Conservation (phyloP, 192 early-diverging fungal species). For the Backusella liffmaniae region DNA sequence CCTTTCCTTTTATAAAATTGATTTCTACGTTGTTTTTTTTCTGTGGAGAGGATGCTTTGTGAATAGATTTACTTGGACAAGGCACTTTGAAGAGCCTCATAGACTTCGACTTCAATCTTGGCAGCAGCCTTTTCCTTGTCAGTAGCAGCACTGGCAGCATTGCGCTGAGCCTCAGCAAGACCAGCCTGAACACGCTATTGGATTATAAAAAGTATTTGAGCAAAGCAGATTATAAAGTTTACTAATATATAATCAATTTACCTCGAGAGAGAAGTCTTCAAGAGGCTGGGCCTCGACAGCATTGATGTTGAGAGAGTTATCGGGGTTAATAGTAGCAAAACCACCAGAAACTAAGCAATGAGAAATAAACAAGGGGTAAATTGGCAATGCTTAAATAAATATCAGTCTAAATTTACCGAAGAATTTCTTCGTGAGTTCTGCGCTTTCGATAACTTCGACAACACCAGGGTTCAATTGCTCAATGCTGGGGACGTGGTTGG, state of each 20-base stretch:
- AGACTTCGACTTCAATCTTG: slow-evolving; percentile 85
- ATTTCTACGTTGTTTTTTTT: background rate
- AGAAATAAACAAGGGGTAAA: slow-evolving; percentile 18
- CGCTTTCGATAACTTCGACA: slow-evolving; percentile 77
- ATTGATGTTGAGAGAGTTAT: slow-evolving; percentile 96
- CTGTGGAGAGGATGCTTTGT: background rate
- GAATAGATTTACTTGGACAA: slow-evolving; percentile 41
- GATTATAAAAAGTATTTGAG: background rate
- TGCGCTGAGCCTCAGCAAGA: slow-evolving; percentile 80
- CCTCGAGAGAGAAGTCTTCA: slow-evolving; percentile 83
- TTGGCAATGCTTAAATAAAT: background rate
- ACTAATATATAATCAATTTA: slow-evolving; percentile 23
- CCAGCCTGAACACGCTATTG: slow-evolving; percentile 66
- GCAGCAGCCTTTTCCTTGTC: slow-evolving; percentile 82
- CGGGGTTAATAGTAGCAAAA: slow-evolving; percentile 95
- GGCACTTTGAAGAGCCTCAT: slow-evolving; percentile 82
- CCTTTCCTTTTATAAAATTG: background rate
- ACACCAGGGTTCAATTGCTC: slow-evolving; percentile 93
- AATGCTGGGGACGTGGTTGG: slow-evolving; percentile 96
- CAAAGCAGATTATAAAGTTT: background rate
- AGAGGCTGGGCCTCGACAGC: slow-evolving; percentile 91
- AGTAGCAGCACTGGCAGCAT: slow-evolving; percentile 56
- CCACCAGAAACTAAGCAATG: slow-evolving; percentile 79
- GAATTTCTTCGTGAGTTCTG: slow-evolving; percentile 80
- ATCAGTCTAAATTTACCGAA: slow-evolving; percentile 63